Evolutionary conservation across 352 stramenopile species (phyloP).

Genomic region (Phytopythium litorale): DNA sequence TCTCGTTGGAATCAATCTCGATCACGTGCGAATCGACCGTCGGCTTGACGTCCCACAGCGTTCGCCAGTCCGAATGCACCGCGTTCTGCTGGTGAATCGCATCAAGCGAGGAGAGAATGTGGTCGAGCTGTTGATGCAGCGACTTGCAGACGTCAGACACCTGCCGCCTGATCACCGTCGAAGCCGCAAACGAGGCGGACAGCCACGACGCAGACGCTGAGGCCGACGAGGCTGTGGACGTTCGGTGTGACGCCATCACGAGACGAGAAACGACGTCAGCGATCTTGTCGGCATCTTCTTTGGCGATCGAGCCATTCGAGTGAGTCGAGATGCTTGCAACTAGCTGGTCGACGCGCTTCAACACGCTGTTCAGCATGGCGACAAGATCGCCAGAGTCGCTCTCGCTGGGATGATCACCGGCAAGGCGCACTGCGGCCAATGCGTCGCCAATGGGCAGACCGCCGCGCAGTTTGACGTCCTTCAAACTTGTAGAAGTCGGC

Average conservation of each 20-base stretch:
- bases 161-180: neutral
- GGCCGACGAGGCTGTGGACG: neutral
- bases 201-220: neutral
- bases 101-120: neutral
- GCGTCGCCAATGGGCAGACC: neutral
- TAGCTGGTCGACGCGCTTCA: neutral
- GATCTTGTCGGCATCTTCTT: neutral
- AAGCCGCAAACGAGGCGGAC: neutral
- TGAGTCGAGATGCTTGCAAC: neutral
- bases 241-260: neutral
- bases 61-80: neutral
- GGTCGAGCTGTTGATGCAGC: constrained; percentile 1
- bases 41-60: neutral
- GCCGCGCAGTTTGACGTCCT: neutral
- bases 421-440: neutral
- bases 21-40: neutral
- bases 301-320: neutral
- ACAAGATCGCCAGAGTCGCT: neutral
- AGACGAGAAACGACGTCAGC: neutral
- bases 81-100: neutral
- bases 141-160: neutral
- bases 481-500: neutral
- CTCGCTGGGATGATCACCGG: neutral
- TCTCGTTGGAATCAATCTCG: neutral
- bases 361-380: neutral